Percentiles rank a stretch among this genome's conserved stretches.
These are phyloP conservation scores for Cladosporium austrohemisphaericum DNA, from an alignment of 2,329 filamentous ascomycete species.

Conservation along the genomic window DNA sequence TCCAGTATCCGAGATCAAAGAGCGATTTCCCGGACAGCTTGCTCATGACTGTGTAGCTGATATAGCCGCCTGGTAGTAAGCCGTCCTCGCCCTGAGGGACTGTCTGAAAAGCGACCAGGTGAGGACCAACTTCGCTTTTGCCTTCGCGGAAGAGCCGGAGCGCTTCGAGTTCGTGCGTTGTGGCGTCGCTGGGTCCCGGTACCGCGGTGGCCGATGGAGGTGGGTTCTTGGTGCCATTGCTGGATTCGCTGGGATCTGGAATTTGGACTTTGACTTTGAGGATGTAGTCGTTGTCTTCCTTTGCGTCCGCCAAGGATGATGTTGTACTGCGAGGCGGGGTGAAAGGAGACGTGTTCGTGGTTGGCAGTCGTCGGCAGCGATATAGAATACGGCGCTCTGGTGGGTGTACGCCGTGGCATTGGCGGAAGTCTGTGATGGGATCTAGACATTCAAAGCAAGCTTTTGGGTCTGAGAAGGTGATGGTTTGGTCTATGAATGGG, in stretches of 20 bases:
- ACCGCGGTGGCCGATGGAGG: slow-evolving; percentile 23
- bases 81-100: slow-evolving; percentile 20
- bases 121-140: slow-evolving; percentile 22
- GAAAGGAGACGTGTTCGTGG: not conserved
- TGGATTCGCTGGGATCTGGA: slow-evolving; percentile 1
- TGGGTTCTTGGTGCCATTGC: slow-evolving; percentile 25
- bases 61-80: slow-evolving; percentile 28
- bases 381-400: slow-evolving; percentile 29
- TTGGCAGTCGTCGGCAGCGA: slow-evolving; percentile 20
- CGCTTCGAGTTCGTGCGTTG: slow-evolving; percentile 26
- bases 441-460: not conserved
- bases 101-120: slow-evolving; percentile 24
- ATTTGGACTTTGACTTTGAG: slow-evolving; percentile 32
- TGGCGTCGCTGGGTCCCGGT: slow-evolving; percentile 25
- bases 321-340: not conserved
- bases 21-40: slow-evolving; percentile 27
- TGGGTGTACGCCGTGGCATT: slow-evolving; percentile 22
- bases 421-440: slow-evolving; percentile 31
- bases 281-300: slow-evolving; percentile 18
- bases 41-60: slow-evolving; percentile 30
- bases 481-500: not conserved
- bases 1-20: slow-evolving; percentile 30
- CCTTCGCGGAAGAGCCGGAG: slow-evolving; percentile 22
- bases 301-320: not conserved
- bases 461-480: not conserved